These are phyloP conservation scores for Lactifluus hygrophoroides DNA, from an alignment of 768 basidiomycete genomes.

Conservation along the genomic window DNA sequence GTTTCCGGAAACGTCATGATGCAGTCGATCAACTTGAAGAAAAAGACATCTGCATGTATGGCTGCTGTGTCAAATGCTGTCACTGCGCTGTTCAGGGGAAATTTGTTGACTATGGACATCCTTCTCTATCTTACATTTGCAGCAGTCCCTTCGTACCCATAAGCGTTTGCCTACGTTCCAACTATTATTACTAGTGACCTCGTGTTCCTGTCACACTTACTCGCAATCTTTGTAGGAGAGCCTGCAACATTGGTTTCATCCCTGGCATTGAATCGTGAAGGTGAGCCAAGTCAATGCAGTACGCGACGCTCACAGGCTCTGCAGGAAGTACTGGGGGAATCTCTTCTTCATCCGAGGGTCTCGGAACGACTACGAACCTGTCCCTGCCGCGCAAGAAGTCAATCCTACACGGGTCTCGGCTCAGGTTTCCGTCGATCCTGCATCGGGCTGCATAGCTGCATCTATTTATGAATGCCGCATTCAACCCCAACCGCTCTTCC, in stretches of 20 bases:
- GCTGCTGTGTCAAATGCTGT: too few relatives aligned
- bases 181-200: too few relatives aligned
- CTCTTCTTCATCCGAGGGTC: not conserved
- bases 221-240: too few relatives aligned
- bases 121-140: too few relatives aligned
- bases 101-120: too few relatives aligned
- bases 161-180: too few relatives aligned
- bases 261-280: not conserved
- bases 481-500: not conserved
- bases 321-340: not conserved
- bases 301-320: not conserved
- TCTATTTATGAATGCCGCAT: not conserved
- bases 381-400: slow-evolving; percentile 3
- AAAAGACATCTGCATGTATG: too few relatives aligned
- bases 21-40: too few relatives aligned
- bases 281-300: not conserved
- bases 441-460: not conserved
- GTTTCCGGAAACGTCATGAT: too few relatives aligned
- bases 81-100: too few relatives aligned
- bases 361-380: slow-evolving; percentile 4
- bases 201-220: not conserved
- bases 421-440: not conserved
- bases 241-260: not conserved
- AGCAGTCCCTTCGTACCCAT: too few relatives aligned
- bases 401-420: not conserved